A percentile compares a stretch with the other conserved stretches of the same genome.
These are phyloP conservation scores for Diaporthe sp. DNA, from an alignment of 2,329 filamentous ascomycete genomes.

Conservation along the genomic window DNA sequence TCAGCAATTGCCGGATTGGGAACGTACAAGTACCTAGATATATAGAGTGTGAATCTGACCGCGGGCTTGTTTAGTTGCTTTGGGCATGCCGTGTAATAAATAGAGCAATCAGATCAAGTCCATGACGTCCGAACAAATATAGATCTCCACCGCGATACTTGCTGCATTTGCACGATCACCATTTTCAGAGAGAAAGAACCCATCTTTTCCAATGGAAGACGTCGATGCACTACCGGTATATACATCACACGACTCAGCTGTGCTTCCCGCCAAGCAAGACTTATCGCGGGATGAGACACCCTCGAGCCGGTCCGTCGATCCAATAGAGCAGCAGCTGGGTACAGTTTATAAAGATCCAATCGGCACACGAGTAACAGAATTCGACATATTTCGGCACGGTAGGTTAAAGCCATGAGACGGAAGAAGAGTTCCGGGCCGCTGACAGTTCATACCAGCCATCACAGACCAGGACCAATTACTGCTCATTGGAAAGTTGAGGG, in stretches of 20 bases:
- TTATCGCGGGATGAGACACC: not conserved
- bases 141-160: not conserved
- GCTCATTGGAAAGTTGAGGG: constrained; percentile 10
- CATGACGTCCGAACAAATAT: not conserved
- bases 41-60: not conserved
- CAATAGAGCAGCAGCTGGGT: not conserved
- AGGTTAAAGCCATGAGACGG: not conserved
- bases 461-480: not conserved
- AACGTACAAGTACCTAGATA: not conserved
- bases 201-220: not conserved
- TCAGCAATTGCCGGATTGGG: not conserved
- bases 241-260: not conserved
- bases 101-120: not conserved
- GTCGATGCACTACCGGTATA: not conserved
- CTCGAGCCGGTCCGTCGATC: not conserved
- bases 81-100: not conserved
- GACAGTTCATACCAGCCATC: not conserved
- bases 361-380: not conserved
- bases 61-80: not conserved
- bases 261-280: not conserved
- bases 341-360: not conserved
- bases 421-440: not conserved
- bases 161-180: not conserved
- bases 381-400: constrained; percentile 24
- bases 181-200: not conserved